Base-by-base conservation (phyloP, 768 basidiomycete species). In the Tulasnella sp. region DNA sequence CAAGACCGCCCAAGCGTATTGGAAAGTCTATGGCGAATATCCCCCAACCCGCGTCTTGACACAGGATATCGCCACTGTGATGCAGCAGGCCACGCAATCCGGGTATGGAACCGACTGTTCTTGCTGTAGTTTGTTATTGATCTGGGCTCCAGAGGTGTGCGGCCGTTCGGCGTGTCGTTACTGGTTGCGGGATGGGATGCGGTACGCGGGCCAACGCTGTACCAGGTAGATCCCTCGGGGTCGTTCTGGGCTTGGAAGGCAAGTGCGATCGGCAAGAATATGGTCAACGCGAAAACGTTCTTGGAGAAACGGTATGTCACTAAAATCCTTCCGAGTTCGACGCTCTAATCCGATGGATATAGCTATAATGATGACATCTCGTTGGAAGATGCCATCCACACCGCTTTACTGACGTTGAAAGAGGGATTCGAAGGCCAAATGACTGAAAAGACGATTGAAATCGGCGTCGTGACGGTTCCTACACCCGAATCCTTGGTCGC, bases 181-280 rank as follows among this genome's bases (percentile, higher is more conserved):
- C 77, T 99, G 49, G 92, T 99, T 35, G 94, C 94, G 17, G 96
- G 96, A 42, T 99, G 87, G 85, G 96, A 99, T 69, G 75, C 76
- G 64, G 84, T 84, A 67, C 84, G 90, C n/a, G 96, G 96, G 21
- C 90, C 92, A 62, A 85, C 83, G n/a, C 76, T 99, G 63, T 98
- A 96, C 72, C 96, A 99, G 70, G 93, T 99, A 40, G 96, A 99
- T 73, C 96, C 96, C 37, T 96, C 92, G 35, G 96, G 96, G 54
- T 91, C 90, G 31, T 99, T 89, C 73, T 99, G 96, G 96, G 94
- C 96, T 29, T 99, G 96, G 96, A 99, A 99, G 69, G 96, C 96
- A 6, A 94, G 91, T 67, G 96, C 96, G 9, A 99, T 98, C 64
- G 96, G 96, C 37, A 99, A 99, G 75, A 98, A 98, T 71, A 97